phyloP scores from a whole-genome alignment of 306 rosid genomes.

The Vigna hirtella region DNA sequence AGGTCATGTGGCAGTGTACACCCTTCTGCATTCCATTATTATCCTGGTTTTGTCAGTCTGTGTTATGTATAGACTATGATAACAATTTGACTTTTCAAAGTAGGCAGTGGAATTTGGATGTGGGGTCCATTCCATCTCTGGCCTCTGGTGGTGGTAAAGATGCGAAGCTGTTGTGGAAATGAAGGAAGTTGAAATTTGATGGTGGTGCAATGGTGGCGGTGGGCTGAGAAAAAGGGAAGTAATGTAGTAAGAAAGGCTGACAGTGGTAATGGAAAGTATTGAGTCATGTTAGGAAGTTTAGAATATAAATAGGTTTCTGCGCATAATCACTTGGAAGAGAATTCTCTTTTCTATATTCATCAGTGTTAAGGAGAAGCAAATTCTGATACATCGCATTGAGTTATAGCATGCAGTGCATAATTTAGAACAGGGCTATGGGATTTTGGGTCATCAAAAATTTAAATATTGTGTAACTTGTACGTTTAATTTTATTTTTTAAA shows the following conservation, averaged over 20 bases:
- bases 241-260: neutral
- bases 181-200: neutral
- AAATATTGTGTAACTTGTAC: neutral
- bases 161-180: neutral
- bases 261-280: neutral
- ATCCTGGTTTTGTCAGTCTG: constrained; percentile 1
- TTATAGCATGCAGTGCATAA: neutral
- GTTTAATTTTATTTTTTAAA: neutral
- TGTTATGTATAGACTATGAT: neutral
- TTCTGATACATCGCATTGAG: neutral
- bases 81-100: neutral
- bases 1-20: neutral
- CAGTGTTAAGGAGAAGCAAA: neutral
- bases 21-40: neutral
- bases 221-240: neutral
- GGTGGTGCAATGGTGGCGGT: neutral
- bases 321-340: neutral
- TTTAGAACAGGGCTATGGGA: constrained; percentile 18
- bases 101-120: neutral
- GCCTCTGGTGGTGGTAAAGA: neutral
- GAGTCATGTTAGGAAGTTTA: neutral
- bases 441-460: constrained; percentile 20
- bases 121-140: neutral
- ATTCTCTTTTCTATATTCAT: neutral
- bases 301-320: neutral